Conservation (phyloP, 176 grass and related monocot species). For the Triticum monococcum region DNA sequence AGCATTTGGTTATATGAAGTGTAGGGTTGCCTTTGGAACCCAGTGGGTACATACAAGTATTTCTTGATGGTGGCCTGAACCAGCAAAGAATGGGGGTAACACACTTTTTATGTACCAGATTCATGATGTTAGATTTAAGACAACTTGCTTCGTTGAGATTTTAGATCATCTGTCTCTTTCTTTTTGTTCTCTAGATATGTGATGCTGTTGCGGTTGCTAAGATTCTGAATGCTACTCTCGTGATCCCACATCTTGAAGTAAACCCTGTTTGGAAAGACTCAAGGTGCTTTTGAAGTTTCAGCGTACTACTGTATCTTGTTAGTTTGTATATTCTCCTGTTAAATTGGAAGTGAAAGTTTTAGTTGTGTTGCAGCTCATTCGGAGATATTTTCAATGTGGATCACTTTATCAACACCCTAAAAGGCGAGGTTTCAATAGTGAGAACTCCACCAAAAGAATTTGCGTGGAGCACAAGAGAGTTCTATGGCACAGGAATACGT, state of each 20-base stretch:
- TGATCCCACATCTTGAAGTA: conserved; percentile 93
- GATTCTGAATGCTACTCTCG: conserved; percentile 91
- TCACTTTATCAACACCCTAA: conserved; percentile 68
- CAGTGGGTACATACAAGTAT: conserved; percentile 92
- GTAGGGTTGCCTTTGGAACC: conserved; percentile 48
- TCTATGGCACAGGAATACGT: conserved; percentile 76
- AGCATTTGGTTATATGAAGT: conserved; percentile 11
- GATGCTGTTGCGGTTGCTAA: conserved; percentile 93
- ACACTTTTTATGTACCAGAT: not conserved
- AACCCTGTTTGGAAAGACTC: conserved; percentile 96
- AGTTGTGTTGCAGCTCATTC: conserved; percentile 57
- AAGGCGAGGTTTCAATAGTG: conserved; percentile 70
- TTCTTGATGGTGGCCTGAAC: conserved; percentile 96
- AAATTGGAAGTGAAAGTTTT: conserved; percentile 12
- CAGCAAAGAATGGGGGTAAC: conserved; percentile 97
- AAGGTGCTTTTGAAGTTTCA: conserved; percentile 52
- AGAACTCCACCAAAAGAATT: conserved; percentile 68
- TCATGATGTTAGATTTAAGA: conserved; percentile 12
- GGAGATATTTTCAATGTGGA: conserved; percentile 86
- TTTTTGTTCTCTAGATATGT: conserved; percentile 78
- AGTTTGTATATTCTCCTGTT: conserved; percentile 11
- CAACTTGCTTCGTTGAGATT: conserved; percentile 1
- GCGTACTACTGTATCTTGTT: not conserved
- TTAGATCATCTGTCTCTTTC: not conserved
- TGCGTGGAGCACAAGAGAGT: conserved; percentile 95